Evolutionary conservation across 176 grass and related monocot species (phyloP), one percentile per base, ranked within the genome.

Genomic region (Musa itinerans): DNA sequence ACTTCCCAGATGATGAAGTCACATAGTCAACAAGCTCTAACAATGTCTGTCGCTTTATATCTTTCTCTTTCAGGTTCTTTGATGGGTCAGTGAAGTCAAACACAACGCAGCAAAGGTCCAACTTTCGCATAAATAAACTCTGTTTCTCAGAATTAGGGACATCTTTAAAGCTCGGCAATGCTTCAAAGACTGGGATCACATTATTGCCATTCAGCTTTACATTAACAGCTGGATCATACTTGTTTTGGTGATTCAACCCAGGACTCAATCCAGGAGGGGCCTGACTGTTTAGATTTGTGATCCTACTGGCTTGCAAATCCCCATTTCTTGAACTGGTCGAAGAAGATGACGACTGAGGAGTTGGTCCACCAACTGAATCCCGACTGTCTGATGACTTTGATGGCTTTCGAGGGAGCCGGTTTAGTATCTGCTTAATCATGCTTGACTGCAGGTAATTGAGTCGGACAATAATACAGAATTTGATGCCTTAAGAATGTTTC

Each of bases 351-450:
- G 58, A 8, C 34, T 22, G 19, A 62, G 12, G 52, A 80, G 48
- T 21, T 50, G 48, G 10, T 4, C 58, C 78, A 43, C 68, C 58
- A 51, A 21, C 68, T 11, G 68, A 70, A 70, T 70, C 68, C 68
- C 68, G 68, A 70, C 9, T 25, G 53, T 80, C 78, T 1, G 69
- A 67, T 58, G 77, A 65, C 50, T 80, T 80, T 14, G 69, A 65
- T 16, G 68, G 57, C 57, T 80, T 80, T 50, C 78, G 78, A 23
- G 77, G 77, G 15, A 79, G 52, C 20, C 78, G 78, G 11, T 71
- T 71, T 27, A 80, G 61, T 52, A 80, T 80, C 69, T 80, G 78
- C 57, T 80, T 80, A 64, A 80, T 80, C 78, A 80, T 80, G 17
- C 21, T 65, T 62, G 11, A 11, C 62, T 25, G 25, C 29, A 11